Base-by-base conservation (phyloP, 352 stramenopile species). In the Pythium utonaiense region DNA sequence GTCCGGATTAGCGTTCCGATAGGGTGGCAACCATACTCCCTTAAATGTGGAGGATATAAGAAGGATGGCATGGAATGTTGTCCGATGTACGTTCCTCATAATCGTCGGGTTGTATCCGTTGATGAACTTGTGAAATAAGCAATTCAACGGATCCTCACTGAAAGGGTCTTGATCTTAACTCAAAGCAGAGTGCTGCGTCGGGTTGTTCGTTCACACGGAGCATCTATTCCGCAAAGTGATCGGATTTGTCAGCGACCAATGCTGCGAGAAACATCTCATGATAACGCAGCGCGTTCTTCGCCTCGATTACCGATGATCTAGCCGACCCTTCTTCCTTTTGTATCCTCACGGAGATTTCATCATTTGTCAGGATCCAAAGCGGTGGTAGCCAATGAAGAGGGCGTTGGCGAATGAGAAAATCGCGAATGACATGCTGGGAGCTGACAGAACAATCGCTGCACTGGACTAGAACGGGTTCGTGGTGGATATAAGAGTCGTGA, bases 101-200 rank as follows among this genome's bases (percentile, higher is more conserved):
- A 61, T 53, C 6, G 54, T 61, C 6, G 17, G 9, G n/a, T 61
- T 53, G 54, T 53, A 61, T 6, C 54, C 54, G 12, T 61, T 61
- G 16, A 53, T 38, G 28, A 53, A 61, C 24, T 61, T 30, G 10
- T 57, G 50, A 3, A 17, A n/a, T 9, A 57, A 31, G 1, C 54
- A n/a, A 5, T 5, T 10, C 28, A 33, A 10, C 9, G 28, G 5
- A 9, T 33, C 28, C 5, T 10, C 5, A 33, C 9, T 17, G 47
- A 25, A 27, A 0, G 22, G 1, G 10, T 57, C 57, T 0, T 49
- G 34, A 3, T 47, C 57, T 10, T n/a, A n/a, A n/a, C n/a, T n/a
- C n/a, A n/a, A n/a, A n/a, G n/a, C n/a, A n/a, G n/a, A n/a, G n/a
- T n/a, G n/a, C n/a, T n/a, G n/a, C n/a, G n/a, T n/a, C n/a, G n/a